phyloP scores from a whole-genome alignment of 768 basidiomycete genomes.

The Plicaturopsis crispa region DNA sequence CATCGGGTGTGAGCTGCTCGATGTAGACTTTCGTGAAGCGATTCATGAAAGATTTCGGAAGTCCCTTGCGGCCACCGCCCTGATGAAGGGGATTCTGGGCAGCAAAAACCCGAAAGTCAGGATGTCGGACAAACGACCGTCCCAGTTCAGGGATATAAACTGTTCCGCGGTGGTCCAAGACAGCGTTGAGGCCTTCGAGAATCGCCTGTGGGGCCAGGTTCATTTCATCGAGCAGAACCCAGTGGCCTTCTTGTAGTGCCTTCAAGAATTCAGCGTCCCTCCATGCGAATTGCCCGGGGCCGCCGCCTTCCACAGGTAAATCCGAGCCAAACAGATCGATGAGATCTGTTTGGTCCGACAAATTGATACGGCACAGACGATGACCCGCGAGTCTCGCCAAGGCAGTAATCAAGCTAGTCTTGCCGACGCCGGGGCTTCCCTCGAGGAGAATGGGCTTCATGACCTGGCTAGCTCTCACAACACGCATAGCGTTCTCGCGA shows the following conservation, averaged over 20 bases:
- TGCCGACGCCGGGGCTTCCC: conserved; percentile 97
- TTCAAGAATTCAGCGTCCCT: conserved; percentile 93
- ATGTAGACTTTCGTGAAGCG: conserved; percentile 98
- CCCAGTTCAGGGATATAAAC: conserved; percentile 95
- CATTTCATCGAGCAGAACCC: conserved; percentile 99
- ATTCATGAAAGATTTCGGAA: conserved; percentile 96
- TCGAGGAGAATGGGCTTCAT: conserved; percentile 89
- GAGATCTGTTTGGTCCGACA: conserved; percentile 97
- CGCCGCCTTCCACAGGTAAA: conserved; percentile 87
- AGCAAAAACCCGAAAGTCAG: conserved; percentile 94
- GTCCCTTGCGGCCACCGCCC: conserved; percentile 94
- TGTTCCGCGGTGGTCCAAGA: conserved; percentile 90
- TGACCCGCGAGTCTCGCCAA: conserved; percentile 77
- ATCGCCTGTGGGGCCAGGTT: conserved; percentile 96
- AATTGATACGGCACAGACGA: conserved; percentile 83
- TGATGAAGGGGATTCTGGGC: conserved; percentile 96
- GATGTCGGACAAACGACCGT: conserved; percentile 80
- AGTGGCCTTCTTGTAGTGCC: conserved; percentile 91
- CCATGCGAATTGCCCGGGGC: conserved; percentile 92
- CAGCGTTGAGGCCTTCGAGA: conserved; percentile 93
- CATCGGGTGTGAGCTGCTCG: conserved; percentile 71
- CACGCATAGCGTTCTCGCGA: conserved; percentile 77
- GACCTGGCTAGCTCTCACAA: conserved; percentile 85
- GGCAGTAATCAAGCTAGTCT: conserved; percentile 88
- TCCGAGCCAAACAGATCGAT: conserved; percentile 96